Base-by-base conservation (phyloP, 2,329 filamentous ascomycete genomes). In the Fusarium lateritium region DNA sequence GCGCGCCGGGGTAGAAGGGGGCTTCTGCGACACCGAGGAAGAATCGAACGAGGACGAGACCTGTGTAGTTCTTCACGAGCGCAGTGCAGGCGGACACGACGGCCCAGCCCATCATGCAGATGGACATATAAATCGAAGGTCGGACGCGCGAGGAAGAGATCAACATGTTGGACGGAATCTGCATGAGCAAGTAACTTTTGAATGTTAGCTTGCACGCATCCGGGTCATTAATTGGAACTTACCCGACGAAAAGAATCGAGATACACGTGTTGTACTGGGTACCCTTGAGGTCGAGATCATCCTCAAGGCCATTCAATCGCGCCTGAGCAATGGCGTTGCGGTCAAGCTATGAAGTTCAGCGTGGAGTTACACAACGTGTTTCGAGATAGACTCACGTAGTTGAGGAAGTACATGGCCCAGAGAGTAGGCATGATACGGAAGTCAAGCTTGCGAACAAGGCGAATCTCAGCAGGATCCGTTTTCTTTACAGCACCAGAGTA, bases 261-360 rank as follows among this genome's bases (percentile, higher is more conserved):
- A 79, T 76, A 38, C 76, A 78, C 1, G 77, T 78, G 53, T 78
- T 76, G 60, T 77, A 78, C 53, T 78, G 68, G 3, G 58, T 62
- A 8, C 81, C 82, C 1, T 76, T 75, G 46, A 89, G 76, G 4
- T 79, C 76, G 3, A 89, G 75, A 46, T 89, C 84, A 11, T 83
- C 79, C 50, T 87, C 83, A 5, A 89, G 75, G 1, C 84, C 84
- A 57, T 86, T 83, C 33, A 89, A 72, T 21, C 83, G 80, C 5
- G 87, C 87, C 22, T 86, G 84, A 4, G 87, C 86, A 69, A 89
- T 87, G 44, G 88, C 85, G 57, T 86, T 86, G 17, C 83, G 78
- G 65, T 87, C 84, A n/a, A 84, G 75, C 74, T 79, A 31, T 5
- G 6, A n/a, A 15, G 1, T 11, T 42, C 9, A 34, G n/a, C 5